Base-by-base conservation (phyloP, 2,329 filamentous ascomycete genomes). In the Didymella pinodella region DNA sequence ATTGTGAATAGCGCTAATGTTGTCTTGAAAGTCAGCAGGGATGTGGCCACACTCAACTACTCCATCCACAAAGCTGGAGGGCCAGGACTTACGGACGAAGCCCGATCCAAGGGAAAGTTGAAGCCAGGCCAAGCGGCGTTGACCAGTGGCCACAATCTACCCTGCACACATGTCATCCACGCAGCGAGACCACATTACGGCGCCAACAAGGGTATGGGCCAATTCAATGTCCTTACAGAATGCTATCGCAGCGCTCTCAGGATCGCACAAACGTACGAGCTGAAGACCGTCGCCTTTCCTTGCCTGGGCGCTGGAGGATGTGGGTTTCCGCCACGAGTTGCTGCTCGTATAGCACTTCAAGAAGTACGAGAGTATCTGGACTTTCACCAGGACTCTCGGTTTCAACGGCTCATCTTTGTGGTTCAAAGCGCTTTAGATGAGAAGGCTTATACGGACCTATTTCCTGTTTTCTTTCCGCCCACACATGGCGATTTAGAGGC, bases 221-320 rank as follows among this genome's bases (percentile, higher is more conserved):
- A 71, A 31, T 70, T 72, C 53, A 71, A 71, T 22, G 38, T 67
- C 12, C 68, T 77, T 14, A 67, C 67, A 1, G 67, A 69, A 26
- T 75, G 74, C 59, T 77, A 77, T 49, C 68, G 67, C 7, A 68
- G 55, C 50, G 62, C 62, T 16, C 61, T 77, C 14, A 64, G 57
- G 26, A 53, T 66, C 16, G 74, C 73, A 4, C 56, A 61, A 7
- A 49, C 62, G 2, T 47, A 66, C 14, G 52, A 60, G 1, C 47
- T 76, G 41, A 72, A 70, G 34, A 74, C 67, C 1, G 59, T 77
- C 12, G 75, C 73, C 0, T 77, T 77, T 54, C 75, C 75, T 22
- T 72, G 69, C 43, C 41, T 77, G 2, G 72, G 67, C 16, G 65
- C 69, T 10, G 74, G 75, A 11, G 73, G 73, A 6, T 66, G 65